Conservation (phyloP, 192 early-diverging fungal genomes). For the Coemansia sp. region DNA sequence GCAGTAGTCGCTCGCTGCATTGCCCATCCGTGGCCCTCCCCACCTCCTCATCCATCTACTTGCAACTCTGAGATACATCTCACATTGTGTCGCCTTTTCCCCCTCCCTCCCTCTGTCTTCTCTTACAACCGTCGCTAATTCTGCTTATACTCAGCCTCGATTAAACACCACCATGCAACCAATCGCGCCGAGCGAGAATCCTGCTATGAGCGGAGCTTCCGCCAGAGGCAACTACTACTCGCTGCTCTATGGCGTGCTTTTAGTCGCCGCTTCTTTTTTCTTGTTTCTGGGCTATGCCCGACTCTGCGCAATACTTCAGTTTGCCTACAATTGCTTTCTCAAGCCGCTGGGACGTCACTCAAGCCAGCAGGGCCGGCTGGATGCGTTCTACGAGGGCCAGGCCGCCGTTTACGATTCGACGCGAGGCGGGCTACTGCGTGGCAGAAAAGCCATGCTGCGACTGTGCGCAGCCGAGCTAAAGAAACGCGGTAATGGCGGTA, state of each 20-base stretch:
- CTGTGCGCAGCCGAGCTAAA: slow-evolving; percentile 79
- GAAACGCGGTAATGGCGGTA: slow-evolving; percentile 15
- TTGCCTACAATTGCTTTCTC: slow-evolving; percentile 78
- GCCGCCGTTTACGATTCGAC: slow-evolving; percentile 82
- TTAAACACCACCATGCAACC: not conserved
- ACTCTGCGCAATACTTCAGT: slow-evolving; percentile 16
- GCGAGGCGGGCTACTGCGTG: slow-evolving; percentile 70
- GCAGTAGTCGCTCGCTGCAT: no score
- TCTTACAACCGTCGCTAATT: no score
- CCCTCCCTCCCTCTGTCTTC: not conserved
- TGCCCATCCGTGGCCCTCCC: no score
- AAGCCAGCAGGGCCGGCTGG: slow-evolving; percentile 72
- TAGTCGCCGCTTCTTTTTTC: not conserved
- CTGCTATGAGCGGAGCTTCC: not conserved
- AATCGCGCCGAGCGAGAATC: not conserved
- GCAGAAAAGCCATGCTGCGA: slow-evolving; percentile 78
- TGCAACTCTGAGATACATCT: not conserved
- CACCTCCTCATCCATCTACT: not conserved
- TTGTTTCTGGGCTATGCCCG: not conserved
- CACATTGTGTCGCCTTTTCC: not conserved
- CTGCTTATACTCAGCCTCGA: not conserved
- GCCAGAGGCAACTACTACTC: not conserved
- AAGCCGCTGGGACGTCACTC: slow-evolving; percentile 67
- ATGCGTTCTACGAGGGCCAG: slow-evolving; percentile 82
- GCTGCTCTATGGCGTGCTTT: not conserved